Conservation (phyloP, 1,284 basidiomycete species). For the Neonothopanus nambi region DNA sequence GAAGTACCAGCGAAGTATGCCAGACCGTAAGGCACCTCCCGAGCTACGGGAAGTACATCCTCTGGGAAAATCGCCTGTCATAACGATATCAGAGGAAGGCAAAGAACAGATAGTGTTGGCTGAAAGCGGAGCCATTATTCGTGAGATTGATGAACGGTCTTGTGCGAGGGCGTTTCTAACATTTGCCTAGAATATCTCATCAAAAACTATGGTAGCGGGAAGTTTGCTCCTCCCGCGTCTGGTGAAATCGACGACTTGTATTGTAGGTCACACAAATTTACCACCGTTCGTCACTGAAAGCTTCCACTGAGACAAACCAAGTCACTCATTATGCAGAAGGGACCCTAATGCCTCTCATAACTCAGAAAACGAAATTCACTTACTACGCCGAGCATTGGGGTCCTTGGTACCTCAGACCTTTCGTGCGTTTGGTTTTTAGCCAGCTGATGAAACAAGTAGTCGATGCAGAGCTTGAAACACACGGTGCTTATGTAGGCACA, state of each 20-base stretch:
- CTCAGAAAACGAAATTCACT: conserved; percentile 33
- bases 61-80: conserved; percentile 49
- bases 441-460: conserved; percentile 27
- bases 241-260: conserved; percentile 35
- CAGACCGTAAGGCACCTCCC: conserved; percentile 38
- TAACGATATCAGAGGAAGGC: conserved; percentile 26
- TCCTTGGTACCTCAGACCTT: conserved; percentile 37
- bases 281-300: too few relatives aligned
- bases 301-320: too few relatives aligned
- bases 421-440: conserved; percentile 32
- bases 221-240: conserved; percentile 32
- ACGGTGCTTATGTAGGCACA: conserved; percentile 30
- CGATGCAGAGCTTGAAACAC: conserved; percentile 32
- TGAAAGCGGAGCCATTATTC: conserved; percentile 51
- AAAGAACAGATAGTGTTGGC: conserved; percentile 43
- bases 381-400: conserved; percentile 16
- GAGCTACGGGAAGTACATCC: conserved; percentile 41
- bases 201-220: conserved; percentile 42
- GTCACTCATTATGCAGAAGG: conserved; percentile 45
- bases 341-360: conserved; percentile 38
- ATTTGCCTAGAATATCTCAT: conserved; percentile 41
- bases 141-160: conserved; percentile 30
- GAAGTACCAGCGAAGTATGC: conserved; percentile 39
- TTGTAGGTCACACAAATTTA: conserved; percentile 28
- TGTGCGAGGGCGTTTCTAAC: too few relatives aligned